A percentile compares a stretch with the other conserved stretches of the same genome.
Conservation (phyloP, 805 yeast genomes). For the Scheffersomyces amazonensis region DNA sequence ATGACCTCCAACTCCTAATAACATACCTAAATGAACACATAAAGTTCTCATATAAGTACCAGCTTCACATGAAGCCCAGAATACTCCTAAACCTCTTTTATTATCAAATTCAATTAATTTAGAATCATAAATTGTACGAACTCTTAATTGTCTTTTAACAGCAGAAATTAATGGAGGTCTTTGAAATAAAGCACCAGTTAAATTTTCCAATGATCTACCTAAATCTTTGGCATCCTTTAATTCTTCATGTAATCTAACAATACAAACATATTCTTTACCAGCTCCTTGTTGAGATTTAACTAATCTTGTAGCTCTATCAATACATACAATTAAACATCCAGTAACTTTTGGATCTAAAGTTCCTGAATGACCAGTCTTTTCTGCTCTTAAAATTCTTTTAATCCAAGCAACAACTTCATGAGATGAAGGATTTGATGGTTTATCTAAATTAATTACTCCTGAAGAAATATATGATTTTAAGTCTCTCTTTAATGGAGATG, state of each 20-base stretch:
- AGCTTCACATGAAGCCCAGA: constrained; percentile 99
- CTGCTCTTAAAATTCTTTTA: constrained; percentile 90
- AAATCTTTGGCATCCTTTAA: constrained; percentile 87
- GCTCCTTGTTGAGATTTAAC: constrained; percentile 99
- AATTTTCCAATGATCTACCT: constrained; percentile 83
- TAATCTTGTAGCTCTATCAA: constrained; percentile 96
- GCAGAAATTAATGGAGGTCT: constrained; percentile 99
- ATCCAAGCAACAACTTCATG: constrained; percentile 99
- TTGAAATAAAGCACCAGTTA: constrained; percentile 98
- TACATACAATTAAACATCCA: constrained; percentile 97
- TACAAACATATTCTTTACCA: constrained; percentile 99
- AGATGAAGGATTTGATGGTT: constrained; percentile 97
- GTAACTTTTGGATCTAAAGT: constrained; percentile 98
- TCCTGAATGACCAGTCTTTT: constrained; percentile 99
- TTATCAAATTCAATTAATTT: constrained; percentile 94
- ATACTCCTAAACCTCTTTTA: constrained; percentile 94
- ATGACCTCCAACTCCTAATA: constrained; percentile 98
- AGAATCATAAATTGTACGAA: constrained; percentile 95
- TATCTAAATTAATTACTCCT: constrained; percentile 96
- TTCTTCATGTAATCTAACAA: constrained; percentile 92
- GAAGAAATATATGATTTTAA: constrained; percentile 84
- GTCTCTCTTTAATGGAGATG: constrained; percentile 93
- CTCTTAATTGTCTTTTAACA: constrained; percentile 98
- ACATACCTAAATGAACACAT: constrained; percentile 98
- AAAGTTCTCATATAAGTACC: constrained; percentile 99